These are phyloP conservation scores for Rhizomucor pusillus DNA, from an alignment of 371 early-diverging fungal species.

Conservation along the genomic window DNA sequence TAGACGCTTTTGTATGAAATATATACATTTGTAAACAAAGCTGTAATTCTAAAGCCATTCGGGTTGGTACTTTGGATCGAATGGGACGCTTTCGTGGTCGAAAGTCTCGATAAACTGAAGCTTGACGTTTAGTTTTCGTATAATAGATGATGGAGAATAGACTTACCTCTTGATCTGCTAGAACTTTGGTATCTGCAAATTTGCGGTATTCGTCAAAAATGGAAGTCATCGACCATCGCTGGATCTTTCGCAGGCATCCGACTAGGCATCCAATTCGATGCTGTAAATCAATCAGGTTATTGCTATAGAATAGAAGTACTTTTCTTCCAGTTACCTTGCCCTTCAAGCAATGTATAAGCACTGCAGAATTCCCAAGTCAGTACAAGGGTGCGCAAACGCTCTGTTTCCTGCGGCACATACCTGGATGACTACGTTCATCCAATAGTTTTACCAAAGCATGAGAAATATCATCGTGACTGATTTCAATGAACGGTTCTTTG, in stretches of 20 bases:
- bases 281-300: conserved; percentile 40
- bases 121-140: background rate
- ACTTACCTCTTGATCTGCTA: conserved; percentile 92
- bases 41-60: conserved; percentile 42
- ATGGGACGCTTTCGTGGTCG: conserved; percentile 52
- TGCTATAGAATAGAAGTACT: background rate
- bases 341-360: conserved; percentile 91
- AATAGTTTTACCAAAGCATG: conserved; percentile 76
- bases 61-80: conserved; percentile 51
- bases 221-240: conserved; percentile 92
- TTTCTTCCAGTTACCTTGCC: conserved; percentile 67
- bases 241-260: conserved; percentile 90
- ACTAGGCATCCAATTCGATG: conserved; percentile 93
- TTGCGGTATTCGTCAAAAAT: conserved; percentile 95
- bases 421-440: conserved; percentile 77
- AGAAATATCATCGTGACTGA: conserved; percentile 76
- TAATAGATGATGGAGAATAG: background rate
- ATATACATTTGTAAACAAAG: conserved; percentile 3
- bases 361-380: conserved; percentile 7
- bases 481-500: conserved; percentile 93
- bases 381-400: background rate
- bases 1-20: conserved; percentile 5
- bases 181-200: conserved; percentile 88
- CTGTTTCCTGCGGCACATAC: conserved; percentile 15
- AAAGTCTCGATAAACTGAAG: conserved; percentile 75